A percentile compares a stretch with the other conserved stretches of the same genome.
Evolutionary conservation across 2,329 filamentous ascomycete species (phyloP).

Genomic region (Aspergillus vadensis): DNA sequence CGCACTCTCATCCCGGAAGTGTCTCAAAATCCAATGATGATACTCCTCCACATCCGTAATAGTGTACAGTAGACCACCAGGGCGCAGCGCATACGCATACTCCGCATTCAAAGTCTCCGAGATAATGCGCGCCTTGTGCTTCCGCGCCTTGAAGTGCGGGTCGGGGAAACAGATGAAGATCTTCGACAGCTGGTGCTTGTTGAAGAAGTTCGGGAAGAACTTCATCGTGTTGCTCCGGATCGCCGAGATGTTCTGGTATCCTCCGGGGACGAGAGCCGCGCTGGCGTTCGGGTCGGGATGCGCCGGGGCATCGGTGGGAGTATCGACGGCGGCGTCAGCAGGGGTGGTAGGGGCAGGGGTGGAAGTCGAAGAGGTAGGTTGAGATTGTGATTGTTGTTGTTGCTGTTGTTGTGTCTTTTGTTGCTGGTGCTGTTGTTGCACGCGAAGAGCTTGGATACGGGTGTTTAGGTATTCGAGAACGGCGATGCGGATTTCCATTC

Average conservation of each 20-base stretch:
- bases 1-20: conserved; percentile 70
- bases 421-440: conserved; percentile 38
- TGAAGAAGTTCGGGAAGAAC: conserved; percentile 98
- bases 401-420: conserved; percentile 1
- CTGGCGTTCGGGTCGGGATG: background rate
- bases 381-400: background rate
- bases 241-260: conserved; percentile 85
- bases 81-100: conserved; percentile 83
- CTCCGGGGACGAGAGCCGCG: conserved; percentile 33
- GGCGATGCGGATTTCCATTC: conserved; percentile 88
- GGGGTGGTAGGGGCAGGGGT: conserved; percentile 12
- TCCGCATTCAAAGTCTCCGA: conserved; percentile 85
- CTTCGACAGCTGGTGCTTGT: conserved; percentile 75
- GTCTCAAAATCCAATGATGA: conserved; percentile 88
- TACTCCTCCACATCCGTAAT: conserved; percentile 97
- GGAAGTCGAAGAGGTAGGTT: conserved; percentile 8
- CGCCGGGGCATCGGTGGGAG: conserved; percentile 4
- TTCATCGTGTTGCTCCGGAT: conserved; percentile 97
- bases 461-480: conserved; percentile 91
- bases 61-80: conserved; percentile 87
- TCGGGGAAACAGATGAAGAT: conserved; percentile 99
- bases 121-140: conserved; percentile 96
- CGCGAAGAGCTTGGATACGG: conserved; percentile 77
- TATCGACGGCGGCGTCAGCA: background rate
- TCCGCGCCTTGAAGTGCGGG: conserved; percentile 95